phyloP scores from a whole-genome alignment of 2,329 filamentous ascomycete species.

The Paecilomyces variotii region DNA sequence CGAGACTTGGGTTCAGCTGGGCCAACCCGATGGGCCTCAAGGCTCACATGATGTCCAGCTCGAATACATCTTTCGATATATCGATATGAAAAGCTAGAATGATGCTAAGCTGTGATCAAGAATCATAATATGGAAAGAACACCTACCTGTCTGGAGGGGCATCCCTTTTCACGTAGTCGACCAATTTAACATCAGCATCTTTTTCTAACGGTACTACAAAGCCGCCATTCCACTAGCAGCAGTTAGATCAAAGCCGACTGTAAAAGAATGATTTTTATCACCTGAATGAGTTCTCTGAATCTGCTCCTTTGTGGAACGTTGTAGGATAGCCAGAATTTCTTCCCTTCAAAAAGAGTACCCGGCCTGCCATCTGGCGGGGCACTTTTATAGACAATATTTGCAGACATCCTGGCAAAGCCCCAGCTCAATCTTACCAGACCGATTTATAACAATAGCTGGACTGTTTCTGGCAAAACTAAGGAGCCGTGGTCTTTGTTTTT shows the following conservation, averaged over 20 bases:
- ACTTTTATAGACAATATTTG: slow-evolving; percentile 2
- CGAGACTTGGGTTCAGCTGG: slow-evolving; percentile 36
- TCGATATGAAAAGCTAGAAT: slow-evolving; percentile 45
- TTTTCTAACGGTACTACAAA: slow-evolving; percentile 45
- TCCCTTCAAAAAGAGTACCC: slow-evolving; percentile 42
- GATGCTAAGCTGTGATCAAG: background rate
- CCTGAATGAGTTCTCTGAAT: slow-evolving; percentile 43
- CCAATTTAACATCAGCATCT: slow-evolving; percentile 50
- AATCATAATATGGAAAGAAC: slow-evolving; percentile 1
- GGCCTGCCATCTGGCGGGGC: slow-evolving; percentile 7
- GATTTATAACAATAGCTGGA: background rate
- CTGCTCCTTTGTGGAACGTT: slow-evolving; percentile 44
- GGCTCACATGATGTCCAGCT: slow-evolving; percentile 40
- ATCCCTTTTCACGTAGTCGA: slow-evolving; percentile 48
- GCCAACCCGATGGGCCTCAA: slow-evolving; percentile 41
- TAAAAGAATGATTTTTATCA: slow-evolving; percentile 9
- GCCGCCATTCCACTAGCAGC: slow-evolving; percentile 45
- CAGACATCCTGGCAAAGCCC: background rate
- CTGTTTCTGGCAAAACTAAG: background rate
- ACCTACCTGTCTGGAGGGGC: slow-evolving; percentile 42
- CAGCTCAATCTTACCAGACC: background rate
- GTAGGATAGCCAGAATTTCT: slow-evolving; percentile 52
- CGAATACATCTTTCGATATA: slow-evolving; percentile 50
- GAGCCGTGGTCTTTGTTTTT: background rate
- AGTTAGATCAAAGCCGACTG: slow-evolving; percentile 2